Base-by-base conservation (phyloP, 805 yeast species). In the Tanozyma kutaoensis region DNA sequence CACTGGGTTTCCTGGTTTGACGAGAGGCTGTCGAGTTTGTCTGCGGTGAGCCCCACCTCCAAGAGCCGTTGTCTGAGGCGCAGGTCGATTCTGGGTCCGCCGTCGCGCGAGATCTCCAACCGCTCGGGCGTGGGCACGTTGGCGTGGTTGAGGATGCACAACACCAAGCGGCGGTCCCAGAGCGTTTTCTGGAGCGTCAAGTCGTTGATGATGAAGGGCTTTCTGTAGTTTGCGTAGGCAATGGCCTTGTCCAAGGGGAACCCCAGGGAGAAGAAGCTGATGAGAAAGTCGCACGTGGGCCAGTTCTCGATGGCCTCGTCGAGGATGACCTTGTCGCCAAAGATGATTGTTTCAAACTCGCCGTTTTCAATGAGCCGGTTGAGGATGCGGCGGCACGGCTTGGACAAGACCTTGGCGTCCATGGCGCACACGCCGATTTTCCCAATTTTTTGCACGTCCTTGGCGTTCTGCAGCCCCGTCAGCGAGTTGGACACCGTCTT, bases 341-440 rank as follows among this genome's bases (percentile, higher is more conserved):
- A 91, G 29, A 91, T 85, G 12, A 91, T 80, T 0, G 97, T 84
- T 45, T 91, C 97, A 49, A 91, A 91, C 55, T 91, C 97, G 16
- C 95, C 96, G 39, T 80, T 75, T 39, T 80, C 93, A 32, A 88
- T 80, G 45, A 91, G 58, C 28, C 95, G 62, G 49, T 81, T 85
- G 42, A 91, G 61, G 37, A 91, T 91, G 34, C 80, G 81, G 32
- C 97, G 63, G 46, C 96, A 88, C 2, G 99, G 98, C 56, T 91
- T 91, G 24, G 93, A 78, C 45, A 93, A 66, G 2, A 86, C 98
- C 52, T 91, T 91, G 32, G 86, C 76, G 52, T 91, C 99, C 96
- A 91, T 86, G 8, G 99, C 99, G 56, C 99, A 91, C 2, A 91
- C 95, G 28, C 99, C 99, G 40, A 91, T 82, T 38, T 82, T 86